Evolutionary conservation across 1,139 yeast species (phyloP).

Genomic region (Blastobotrys aristatus): DNA sequence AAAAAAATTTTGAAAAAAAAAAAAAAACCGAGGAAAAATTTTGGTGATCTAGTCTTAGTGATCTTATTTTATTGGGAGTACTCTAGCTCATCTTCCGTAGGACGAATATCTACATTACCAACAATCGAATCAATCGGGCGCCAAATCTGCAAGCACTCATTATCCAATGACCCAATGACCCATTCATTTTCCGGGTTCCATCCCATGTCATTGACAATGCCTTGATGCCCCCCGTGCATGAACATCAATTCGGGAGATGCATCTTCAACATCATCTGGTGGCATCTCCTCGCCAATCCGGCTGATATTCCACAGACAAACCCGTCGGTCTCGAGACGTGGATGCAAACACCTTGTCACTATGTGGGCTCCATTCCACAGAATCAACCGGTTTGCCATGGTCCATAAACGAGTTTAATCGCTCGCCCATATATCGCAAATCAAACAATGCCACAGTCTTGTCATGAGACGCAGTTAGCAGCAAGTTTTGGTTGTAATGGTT

Average conservation of each 20-base stretch:
- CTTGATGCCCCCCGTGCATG: conserved; percentile 84
- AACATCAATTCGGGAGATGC: conserved; percentile 48
- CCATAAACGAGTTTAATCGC: conserved; percentile 33
- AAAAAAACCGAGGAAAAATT: not conserved
- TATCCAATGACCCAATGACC: conserved; percentile 76
- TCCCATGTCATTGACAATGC: conserved; percentile 76
- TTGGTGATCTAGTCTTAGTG: not conserved
- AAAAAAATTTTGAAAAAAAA: not conserved
- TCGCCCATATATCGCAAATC: conserved; percentile 50
- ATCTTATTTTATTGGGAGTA: not conserved
- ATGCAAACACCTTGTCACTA: conserved; percentile 54
- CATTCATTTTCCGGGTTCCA: conserved; percentile 75
- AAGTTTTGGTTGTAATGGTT: conserved; percentile 52
- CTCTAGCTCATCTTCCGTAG: conserved; percentile 1
- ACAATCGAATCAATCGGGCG: conserved; percentile 15
- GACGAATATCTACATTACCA: not conserved
- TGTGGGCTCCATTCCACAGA: conserved; percentile 74
- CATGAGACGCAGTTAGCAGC: conserved; percentile 65
- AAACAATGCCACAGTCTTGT: conserved; percentile 59
- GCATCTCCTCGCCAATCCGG: conserved; percentile 34
- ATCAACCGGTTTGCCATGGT: conserved; percentile 61
- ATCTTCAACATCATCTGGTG: conserved; percentile 27
- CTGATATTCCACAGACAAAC: conserved; percentile 69
- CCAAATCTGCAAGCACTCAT: conserved; percentile 86
- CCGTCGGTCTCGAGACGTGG: conserved; percentile 65